phyloP scores from a whole-genome alignment of 345 rosid species.

The Euphorbia lathyris region DNA sequence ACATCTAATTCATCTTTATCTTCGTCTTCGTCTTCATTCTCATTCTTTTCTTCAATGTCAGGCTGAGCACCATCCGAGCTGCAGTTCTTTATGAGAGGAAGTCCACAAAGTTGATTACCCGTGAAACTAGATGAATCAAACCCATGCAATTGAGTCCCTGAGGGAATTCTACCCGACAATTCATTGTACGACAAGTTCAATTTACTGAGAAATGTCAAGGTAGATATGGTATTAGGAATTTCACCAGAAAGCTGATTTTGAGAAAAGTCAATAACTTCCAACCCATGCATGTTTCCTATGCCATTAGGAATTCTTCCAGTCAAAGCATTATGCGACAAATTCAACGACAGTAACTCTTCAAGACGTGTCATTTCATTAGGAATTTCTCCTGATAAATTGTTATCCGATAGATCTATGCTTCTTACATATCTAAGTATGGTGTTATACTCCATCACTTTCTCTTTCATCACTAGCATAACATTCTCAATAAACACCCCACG shows the following conservation, averaged over 20 bases:
- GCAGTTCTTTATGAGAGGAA: not conserved
- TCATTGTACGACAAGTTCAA: not conserved
- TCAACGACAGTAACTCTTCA: not conserved
- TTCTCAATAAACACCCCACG: no score
- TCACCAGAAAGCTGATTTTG: not conserved
- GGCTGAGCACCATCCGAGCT: not conserved
- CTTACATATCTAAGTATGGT: conserved; percentile 8
- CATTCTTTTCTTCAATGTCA: not conserved
- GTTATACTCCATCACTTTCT: no score
- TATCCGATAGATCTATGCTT: not conserved
- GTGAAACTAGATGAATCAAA: not conserved
- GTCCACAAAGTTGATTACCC: not conserved
- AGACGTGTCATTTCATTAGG: no score
- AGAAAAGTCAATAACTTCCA: not conserved
- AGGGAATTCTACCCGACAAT: not conserved
- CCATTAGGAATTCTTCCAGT: not conserved
- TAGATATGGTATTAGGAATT: conserved; percentile 7
- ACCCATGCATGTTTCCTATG: no score
- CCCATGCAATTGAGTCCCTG: not conserved
- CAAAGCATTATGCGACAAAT: not conserved
- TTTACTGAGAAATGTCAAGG: not conserved
- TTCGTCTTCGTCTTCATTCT: not conserved
- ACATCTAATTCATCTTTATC: not conserved
- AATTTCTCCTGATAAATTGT: not conserved
- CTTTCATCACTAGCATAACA: no score